A percentile compares a stretch with the other conserved stretches of the same genome.
Conservation (phyloP, 441 rosid species). For the Kokia cookei region DNA sequence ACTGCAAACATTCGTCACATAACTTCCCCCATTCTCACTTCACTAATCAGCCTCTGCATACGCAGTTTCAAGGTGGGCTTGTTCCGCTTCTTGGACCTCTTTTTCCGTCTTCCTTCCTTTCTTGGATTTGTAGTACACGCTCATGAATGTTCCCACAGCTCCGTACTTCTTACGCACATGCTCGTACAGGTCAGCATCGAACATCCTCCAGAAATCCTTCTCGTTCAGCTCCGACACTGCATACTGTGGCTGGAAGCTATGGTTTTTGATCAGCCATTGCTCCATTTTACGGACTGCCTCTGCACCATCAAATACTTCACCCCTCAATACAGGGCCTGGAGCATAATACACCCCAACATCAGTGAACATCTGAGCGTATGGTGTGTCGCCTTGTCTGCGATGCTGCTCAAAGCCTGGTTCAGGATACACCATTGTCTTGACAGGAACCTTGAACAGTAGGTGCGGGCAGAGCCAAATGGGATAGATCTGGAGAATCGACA, state of each 20-base stretch:
- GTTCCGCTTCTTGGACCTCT: constrained; percentile 95
- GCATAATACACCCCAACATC: constrained; percentile 93
- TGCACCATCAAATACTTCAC: constrained; percentile 80
- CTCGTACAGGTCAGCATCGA: constrained; percentile 82
- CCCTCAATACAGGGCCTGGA: constrained; percentile 86
- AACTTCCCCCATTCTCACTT: neutral
- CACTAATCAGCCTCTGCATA: constrained; percentile 52
- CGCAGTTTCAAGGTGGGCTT: constrained; percentile 78
- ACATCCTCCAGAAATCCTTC: constrained; percentile 98
- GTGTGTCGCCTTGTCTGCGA: constrained; percentile 82
- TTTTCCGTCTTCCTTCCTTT: constrained; percentile 98
- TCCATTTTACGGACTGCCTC: constrained; percentile 87
- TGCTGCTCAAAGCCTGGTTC: constrained; percentile 88
- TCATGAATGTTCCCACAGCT: constrained; percentile 97
- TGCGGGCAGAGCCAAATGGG: constrained; percentile 98
- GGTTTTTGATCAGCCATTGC: constrained; percentile 91
- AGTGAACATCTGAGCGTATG: constrained; percentile 90
- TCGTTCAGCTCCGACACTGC: constrained; percentile 91
- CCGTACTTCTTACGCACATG: constrained; percentile 73
- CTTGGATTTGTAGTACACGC: constrained; percentile 93
- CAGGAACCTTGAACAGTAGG: constrained; percentile 79
- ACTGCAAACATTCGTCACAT: neutral
- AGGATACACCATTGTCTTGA: constrained; percentile 82
- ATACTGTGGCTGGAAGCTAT: constrained; percentile 90
- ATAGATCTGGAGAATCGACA: constrained; percentile 46